Conservation (phyloP, 108 stramenopile genomes). For the Bacterosira constricta region DNA sequence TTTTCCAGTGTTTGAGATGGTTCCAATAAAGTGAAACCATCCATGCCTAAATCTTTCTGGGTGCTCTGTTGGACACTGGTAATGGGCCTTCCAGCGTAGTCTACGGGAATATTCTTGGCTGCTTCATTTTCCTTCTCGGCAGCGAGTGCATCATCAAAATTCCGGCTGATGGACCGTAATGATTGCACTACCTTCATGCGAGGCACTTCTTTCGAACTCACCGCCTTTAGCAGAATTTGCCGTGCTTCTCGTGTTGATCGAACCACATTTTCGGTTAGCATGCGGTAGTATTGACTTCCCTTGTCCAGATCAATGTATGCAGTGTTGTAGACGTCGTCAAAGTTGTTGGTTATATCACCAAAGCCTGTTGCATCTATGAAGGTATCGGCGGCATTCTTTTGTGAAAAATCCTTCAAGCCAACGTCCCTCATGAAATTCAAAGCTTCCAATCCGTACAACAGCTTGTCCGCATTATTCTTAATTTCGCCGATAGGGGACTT, state of each 20-base stretch:
- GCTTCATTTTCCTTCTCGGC: slow-evolving; percentile 49
- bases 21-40: slow-evolving; percentile 67
- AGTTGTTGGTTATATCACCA: slow-evolving; percentile 67
- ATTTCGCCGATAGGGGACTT: slow-evolving; percentile 79
- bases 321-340: slow-evolving; percentile 86
- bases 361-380: slow-evolving; percentile 89
- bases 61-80: slow-evolving; percentile 11
- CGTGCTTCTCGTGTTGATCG: slow-evolving; percentile 86
- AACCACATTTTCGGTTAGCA: slow-evolving; percentile 83
- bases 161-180: slow-evolving; percentile 64
- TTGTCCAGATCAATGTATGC: slow-evolving; percentile 81
- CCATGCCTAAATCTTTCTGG: slow-evolving; percentile 37
- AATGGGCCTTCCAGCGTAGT: slow-evolving; percentile 47
- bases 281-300: slow-evolving; percentile 68
- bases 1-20: slow-evolving; percentile 66
- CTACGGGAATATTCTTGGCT: slow-evolving; percentile 37
- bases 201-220: slow-evolving; percentile 60
- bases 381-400: slow-evolving; percentile 61
- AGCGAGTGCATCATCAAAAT: slow-evolving; percentile 68
- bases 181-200: slow-evolving; percentile 73
- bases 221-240: slow-evolving; percentile 79
- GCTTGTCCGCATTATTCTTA: slow-evolving; percentile 75
- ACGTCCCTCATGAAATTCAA: slow-evolving; percentile 85
- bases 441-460: slow-evolving; percentile 84
- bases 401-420: slow-evolving; percentile 60